Conservation (phyloP, 2,329 filamentous ascomycete species). For the Ceratocystis colombiana region DNA sequence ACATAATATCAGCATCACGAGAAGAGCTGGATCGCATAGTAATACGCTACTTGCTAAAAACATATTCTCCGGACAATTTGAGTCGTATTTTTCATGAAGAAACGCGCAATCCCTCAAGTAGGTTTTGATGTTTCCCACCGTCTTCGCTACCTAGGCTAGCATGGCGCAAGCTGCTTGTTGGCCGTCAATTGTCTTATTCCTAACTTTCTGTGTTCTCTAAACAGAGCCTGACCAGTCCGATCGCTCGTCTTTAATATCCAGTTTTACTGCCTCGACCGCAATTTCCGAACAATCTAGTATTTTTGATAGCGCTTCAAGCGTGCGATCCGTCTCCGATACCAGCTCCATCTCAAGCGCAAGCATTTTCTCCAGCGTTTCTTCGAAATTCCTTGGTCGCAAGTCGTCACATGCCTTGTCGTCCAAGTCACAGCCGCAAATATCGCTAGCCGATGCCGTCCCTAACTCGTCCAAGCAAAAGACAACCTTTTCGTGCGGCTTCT, state of each 20-base stretch:
- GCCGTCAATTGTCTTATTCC: constrained; percentile 30
- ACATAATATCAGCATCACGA: not conserved
- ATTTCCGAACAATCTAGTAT: constrained; percentile 34
- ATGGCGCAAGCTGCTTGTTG: not conserved
- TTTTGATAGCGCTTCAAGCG: constrained; percentile 33
- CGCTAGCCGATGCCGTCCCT: constrained; percentile 9
- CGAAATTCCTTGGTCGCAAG: constrained; percentile 33
- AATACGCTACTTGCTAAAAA: constrained; percentile 28
- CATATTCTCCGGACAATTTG: constrained; percentile 27
- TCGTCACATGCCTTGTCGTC: constrained; percentile 27
- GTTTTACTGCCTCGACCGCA: constrained; percentile 31
- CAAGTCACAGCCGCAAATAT: constrained; percentile 20
- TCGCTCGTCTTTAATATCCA: constrained; percentile 33
- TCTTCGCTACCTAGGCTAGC: not conserved
- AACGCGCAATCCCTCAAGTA: constrained; percentile 20
- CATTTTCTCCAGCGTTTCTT: constrained; percentile 36
- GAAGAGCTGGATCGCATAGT: constrained; percentile 27
- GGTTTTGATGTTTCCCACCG: not conserved
- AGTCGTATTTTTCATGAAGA: constrained; percentile 27
- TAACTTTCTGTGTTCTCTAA: constrained; percentile 19
- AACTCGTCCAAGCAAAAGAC: constrained; percentile 33
- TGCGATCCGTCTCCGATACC: constrained; percentile 35
- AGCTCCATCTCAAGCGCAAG: constrained; percentile 34
- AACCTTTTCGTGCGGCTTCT: constrained; percentile 36
- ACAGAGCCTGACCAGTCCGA: constrained; percentile 30